Evolutionary conservation across 1,139 yeast genomes (phyloP), one percentile per base, ranked within the genome.

Genomic region (Geotrichum histeridarum): DNA sequence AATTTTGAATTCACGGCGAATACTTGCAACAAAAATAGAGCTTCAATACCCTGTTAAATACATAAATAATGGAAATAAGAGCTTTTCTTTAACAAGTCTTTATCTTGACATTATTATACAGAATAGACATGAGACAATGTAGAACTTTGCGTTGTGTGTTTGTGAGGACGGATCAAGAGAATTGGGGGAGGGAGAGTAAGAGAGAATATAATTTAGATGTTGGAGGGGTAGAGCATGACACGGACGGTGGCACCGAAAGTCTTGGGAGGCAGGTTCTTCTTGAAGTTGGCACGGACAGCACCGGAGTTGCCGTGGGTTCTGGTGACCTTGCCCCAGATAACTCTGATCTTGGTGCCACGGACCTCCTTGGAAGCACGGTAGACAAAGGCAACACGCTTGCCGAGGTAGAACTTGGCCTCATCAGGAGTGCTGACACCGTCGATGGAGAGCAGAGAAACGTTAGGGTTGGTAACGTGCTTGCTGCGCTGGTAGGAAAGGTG

Each of bases 401-500:
- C 99, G 73, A 93, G 84, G 94, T 93, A 93, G 84, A 93, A 93
- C 81, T 88, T 86, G 71, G 99, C 97, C 65, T 91, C 99, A 75
- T 87, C 84, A 71, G 96, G 82, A 75, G 80, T 76, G 68, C 84
- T 76, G 71, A 93, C 98, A 79, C 96, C 96, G 82, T 93, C 96
- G 73, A 93, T 85, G 83, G 91, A 88, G 77, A 93, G 81, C 80
- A 93, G 84, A 67, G 99, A 93, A 72, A 87, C 88, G 82, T 88
- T 86, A 77, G 99, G 97, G 95, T 93, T 88, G 86, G 86, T 89
- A 75, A 86, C 90, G 79, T 84, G 85, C 90, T 93, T 93, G 72
- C 97, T 90, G 83, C 99, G 94, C 84, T 93, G 98, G 95, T 91
- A 93, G 73, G 98, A 91, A 77, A 93, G 78, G 87, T 93, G 98